These are phyloP conservation scores for Haplographium delicatum DNA, from an alignment of 495 filamentous ascomycete species.

Conservation along the genomic window DNA sequence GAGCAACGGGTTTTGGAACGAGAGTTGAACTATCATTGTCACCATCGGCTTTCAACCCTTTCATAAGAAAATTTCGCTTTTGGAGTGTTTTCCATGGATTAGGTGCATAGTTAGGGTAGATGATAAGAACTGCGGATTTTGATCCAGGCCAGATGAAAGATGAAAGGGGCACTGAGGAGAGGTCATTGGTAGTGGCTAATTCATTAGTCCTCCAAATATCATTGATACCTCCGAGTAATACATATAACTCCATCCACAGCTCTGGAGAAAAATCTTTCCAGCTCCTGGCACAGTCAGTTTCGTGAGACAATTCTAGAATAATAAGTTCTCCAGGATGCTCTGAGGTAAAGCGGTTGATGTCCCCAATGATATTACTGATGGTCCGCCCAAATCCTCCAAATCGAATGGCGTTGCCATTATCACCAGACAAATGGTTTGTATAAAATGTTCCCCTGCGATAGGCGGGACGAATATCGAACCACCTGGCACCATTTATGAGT, in stretches of 20 bases:
- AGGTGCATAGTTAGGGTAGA: constrained; percentile 3
- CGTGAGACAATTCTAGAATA: constrained; percentile 28
- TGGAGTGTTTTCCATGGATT: not conserved
- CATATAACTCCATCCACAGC: constrained; percentile 10
- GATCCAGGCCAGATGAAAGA: constrained; percentile 20
- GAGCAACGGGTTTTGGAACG: no score
- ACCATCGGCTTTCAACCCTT: no score
- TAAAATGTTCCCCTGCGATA: constrained; percentile 2
- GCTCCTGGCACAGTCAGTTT: constrained; percentile 1
- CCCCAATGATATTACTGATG: constrained; percentile 25
- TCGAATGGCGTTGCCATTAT: no score
- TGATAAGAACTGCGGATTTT: constrained; percentile 19
- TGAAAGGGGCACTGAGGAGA: constrained; percentile 12
- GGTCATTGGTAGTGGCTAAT: not conserved
- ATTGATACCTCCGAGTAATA: not conserved
- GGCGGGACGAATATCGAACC: constrained; percentile 31
- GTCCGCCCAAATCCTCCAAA: constrained; percentile 28
- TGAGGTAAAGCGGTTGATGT: constrained; percentile 30
- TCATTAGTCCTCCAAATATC: no score
- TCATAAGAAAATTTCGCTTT: not conserved
- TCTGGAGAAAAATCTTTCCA: not conserved
- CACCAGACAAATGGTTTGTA: constrained; percentile 13
- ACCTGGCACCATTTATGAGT: constrained; percentile 25
- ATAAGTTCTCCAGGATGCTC: constrained; percentile 31
- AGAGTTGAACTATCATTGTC: no score